A percentile compares a stretch with the other conserved stretches of the same genome.
Evolutionary conservation across 495 filamentous ascomycete species (phyloP).

Genomic region (Penicillium longicatenatum): DNA sequence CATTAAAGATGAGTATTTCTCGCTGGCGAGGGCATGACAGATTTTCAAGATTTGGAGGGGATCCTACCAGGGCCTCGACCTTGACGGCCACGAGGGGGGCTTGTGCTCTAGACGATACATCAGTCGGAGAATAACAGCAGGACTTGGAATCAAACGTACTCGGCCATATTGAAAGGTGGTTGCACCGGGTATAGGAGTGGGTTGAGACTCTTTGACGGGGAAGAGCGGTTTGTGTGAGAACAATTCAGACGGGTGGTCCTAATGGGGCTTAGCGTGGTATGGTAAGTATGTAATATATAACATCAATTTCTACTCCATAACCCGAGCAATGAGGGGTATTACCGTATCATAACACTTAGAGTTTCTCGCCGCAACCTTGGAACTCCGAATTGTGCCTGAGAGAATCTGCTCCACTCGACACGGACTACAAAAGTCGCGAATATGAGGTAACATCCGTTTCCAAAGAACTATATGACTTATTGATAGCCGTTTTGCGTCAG

Average conservation of each 20-base stretch:
- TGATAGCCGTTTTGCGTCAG: not conserved
- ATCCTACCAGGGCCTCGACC: constrained; percentile 76
- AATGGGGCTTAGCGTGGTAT: constrained; percentile 27
- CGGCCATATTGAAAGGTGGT: constrained; percentile 47
- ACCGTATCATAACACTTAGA: constrained; percentile 13
- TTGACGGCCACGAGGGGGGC: constrained; percentile 74
- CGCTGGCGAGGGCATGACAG: constrained; percentile 33
- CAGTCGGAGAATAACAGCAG: constrained; percentile 4
- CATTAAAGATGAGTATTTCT: constrained; percentile 29
- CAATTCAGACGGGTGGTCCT: constrained; percentile 17
- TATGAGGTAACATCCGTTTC: not conserved
- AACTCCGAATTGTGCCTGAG: constrained; percentile 5
- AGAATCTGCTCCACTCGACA: not conserved
- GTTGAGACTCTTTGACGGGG: constrained; percentile 22
- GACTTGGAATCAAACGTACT: constrained; percentile 32
- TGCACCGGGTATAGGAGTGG: constrained; percentile 30
- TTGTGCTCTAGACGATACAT: constrained; percentile 35
- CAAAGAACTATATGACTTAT: too few relatives aligned
- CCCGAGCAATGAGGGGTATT: constrained; percentile 19
- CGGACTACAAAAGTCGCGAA: not conserved
- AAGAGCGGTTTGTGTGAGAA: constrained; percentile 48
- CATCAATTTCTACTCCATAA: not conserved
- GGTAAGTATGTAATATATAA: constrained; percentile 1
- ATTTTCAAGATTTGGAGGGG: constrained; percentile 34
- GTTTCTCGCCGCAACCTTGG: not conserved